These are phyloP conservation scores for Fusarium sp. DNA, from an alignment of 2,329 filamentous ascomycete genomes.

Conservation along the genomic window DNA sequence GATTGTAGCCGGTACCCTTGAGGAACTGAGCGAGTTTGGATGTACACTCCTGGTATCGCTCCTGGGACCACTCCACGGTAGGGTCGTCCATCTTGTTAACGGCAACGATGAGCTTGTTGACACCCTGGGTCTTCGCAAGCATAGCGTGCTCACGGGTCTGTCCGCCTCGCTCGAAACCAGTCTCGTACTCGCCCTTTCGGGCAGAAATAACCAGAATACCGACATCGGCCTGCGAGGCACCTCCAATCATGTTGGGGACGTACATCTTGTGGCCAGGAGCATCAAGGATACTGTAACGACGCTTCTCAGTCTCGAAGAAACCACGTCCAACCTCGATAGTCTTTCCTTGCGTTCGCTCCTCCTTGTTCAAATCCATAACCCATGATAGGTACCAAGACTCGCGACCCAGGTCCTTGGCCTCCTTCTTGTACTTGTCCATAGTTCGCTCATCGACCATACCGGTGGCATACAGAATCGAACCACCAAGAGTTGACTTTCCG, in stretches of 20 bases:
- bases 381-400: conserved; percentile 99
- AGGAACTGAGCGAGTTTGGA: conserved; percentile 89
- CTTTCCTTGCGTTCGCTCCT: conserved; percentile 96
- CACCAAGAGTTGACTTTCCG: conserved; percentile 95
- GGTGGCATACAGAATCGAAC: conserved; percentile 90
- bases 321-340: conserved; percentile 97
- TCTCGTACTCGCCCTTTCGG: conserved; percentile 98
- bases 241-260: conserved; percentile 98
- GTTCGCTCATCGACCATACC: conserved; percentile 99
- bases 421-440: conserved; percentile 96
- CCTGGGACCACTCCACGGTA: conserved; percentile 95
- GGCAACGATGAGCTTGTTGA: conserved; percentile 93
- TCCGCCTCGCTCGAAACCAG: conserved; percentile 94
- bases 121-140: conserved; percentile 97
- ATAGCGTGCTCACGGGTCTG: conserved; percentile 98
- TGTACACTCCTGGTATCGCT: conserved; percentile 92
- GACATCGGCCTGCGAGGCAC: conserved; percentile 91
- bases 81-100: conserved; percentile 99
- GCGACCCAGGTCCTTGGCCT: conserved; percentile 94
- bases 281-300: conserved; percentile 95
- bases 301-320: conserved; percentile 97
- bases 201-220: conserved; percentile 96
- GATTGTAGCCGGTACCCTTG: conserved; percentile 92
- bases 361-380: conserved; percentile 96
- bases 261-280: conserved; percentile 98